These are phyloP conservation scores for Prunus padus DNA, from an alignment of 306 rosid species.

Conservation along the genomic window DNA sequence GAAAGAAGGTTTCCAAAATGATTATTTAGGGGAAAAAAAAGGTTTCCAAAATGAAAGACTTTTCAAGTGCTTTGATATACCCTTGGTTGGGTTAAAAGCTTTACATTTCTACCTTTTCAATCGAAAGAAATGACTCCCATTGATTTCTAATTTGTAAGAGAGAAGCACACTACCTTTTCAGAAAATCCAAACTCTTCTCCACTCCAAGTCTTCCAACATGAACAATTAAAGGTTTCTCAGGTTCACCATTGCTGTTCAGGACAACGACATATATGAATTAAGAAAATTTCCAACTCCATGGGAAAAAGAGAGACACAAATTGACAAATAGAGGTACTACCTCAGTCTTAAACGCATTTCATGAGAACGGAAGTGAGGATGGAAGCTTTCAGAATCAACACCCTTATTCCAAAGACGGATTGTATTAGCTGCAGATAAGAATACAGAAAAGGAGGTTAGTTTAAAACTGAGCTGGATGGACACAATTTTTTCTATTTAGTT, in stretches of 20 bases:
- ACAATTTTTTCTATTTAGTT: neutral
- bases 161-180: conserved; percentile 58
- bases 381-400: conserved; percentile 93
- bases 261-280: conserved; percentile 20
- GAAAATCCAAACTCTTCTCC: conserved; percentile 94
- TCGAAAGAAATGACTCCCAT: neutral
- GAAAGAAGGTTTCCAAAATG: too few relatives aligned
- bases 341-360: conserved; percentile 81
- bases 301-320: conserved; percentile 11
- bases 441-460: conserved; percentile 12
- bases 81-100: too few relatives aligned
- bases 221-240: conserved; percentile 83
- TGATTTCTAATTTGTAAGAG: conserved; percentile 3
- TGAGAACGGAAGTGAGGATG: conserved; percentile 73
- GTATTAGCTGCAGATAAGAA: conserved; percentile 66
- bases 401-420: conserved; percentile 97
- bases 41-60: too few relatives aligned
- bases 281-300: conserved; percentile 20
- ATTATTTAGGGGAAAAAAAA: too few relatives aligned
- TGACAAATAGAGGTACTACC: conserved; percentile 39
- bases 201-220: conserved; percentile 98
- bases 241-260: conserved; percentile 69
- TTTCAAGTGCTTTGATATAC: too few relatives aligned
- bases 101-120: neutral
- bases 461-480: conserved; percentile 7